Evolutionary conservation across 2,329 filamentous ascomycete genomes (phyloP), one percentile per base, ranked within the genome.

Genomic region (Ceratocystis diversiconidia): DNA sequence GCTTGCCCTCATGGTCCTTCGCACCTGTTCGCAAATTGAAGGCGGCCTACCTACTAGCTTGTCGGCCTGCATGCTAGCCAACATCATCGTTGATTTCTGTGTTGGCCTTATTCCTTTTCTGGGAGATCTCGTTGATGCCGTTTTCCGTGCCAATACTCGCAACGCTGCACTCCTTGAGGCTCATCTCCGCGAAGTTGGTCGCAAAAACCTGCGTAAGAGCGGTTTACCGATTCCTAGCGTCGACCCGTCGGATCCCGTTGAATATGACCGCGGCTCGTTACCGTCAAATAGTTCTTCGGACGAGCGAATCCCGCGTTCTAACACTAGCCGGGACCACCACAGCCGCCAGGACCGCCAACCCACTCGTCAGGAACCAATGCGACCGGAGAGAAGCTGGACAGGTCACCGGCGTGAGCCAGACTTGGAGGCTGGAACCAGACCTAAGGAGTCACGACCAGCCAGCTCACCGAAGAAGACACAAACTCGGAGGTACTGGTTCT

Each of bases 1-100:
- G 62, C 80, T 96, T 72, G 88, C 89, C 8, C 74, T 90, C 68
- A 84, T 89, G 76, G 85, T 97, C 7, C 79, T 95, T 69, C 81
- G 80, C 68, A 85, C 85, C 28, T 92, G 89, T 75, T 79, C 80
- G 68, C 81, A 86, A 68, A 80, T 95, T 61, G 87, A 95, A 63
- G 89, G 89, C 62, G 89, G 89, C 15, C 82, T 97, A 3, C 86
- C 87, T 1, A 69, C 74, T 3, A 72, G 74, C 8, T 75, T 92
- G 62, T 79, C 82, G 65, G 74, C 81, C 32, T 81, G 81, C 72
- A 97, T 99, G 94, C 74, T 91, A 69, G 75, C 91, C 72, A 95
- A 96, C 75, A 83, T 96, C 65, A 71, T 81, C 2, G 67, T 92
- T 50, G 89, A 95, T 72, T 89, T 94, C 70, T 73, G 81, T 46